Evolutionary conservation across 495 filamentous ascomycete species (phyloP).

Genomic region (Daldinia grandis): DNA sequence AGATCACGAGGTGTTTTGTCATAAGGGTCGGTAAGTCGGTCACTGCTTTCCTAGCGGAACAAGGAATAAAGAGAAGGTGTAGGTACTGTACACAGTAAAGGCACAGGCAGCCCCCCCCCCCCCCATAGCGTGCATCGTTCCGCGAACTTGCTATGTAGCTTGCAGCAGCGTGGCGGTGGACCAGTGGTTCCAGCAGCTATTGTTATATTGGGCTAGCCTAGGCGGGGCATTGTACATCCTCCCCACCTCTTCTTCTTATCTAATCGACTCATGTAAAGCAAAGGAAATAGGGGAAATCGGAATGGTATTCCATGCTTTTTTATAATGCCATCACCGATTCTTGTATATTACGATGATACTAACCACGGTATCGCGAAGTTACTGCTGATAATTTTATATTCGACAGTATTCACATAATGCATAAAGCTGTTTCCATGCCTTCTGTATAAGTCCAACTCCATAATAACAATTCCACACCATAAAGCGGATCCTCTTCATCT

Average conservation of each 20-base stretch:
- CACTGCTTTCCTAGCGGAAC: not conserved
- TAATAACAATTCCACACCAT: too few relatives aligned
- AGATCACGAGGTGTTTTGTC: slow-evolving; percentile 30
- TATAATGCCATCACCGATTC: not conserved
- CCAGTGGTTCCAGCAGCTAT: slow-evolving; percentile 29
- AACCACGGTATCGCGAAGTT: not conserved
- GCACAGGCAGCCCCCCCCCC: not conserved
- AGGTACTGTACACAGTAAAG: not conserved
- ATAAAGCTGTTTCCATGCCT: too few relatives aligned
- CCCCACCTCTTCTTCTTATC: not conserved
- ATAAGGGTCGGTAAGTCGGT: slow-evolving; percentile 9
- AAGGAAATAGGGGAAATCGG: not conserved
- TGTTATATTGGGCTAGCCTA: not conserved
- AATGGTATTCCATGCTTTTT: not conserved
- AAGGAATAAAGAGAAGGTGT: slow-evolving; percentile 6
- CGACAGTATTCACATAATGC: too few relatives aligned
- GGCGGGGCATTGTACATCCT: not conserved
- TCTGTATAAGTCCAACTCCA: too few relatives aligned
- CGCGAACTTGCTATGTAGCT: slow-evolving; percentile 3
- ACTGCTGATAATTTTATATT: too few relatives aligned
- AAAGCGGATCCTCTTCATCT: too few relatives aligned
- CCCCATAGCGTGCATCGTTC: not conserved
- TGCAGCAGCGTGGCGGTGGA: slow-evolving; percentile 34
- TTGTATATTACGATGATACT: not conserved
- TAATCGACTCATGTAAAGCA: not conserved